Base-by-base conservation (phyloP, 1,284 basidiomycete genomes). In the Volvariella volvacea region DNA sequence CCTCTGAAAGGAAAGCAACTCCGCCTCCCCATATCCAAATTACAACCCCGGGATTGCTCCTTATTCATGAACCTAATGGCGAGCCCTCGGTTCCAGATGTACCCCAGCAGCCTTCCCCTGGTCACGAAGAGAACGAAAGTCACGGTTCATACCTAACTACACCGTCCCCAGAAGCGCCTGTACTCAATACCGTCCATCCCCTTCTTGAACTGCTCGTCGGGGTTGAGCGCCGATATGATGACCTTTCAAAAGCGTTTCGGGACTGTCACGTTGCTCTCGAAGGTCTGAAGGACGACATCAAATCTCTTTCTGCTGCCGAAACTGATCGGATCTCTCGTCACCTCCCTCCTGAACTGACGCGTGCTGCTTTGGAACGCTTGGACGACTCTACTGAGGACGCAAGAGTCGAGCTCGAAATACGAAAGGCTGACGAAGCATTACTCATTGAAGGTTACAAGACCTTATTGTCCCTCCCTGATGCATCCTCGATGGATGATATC, bases 321-420 rank as follows among this genome's bases (percentile, higher is more conserved):
- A n/a, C 10, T 34, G 7, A 19, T 21, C 2, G n/a, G 4, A 15
- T 30, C 9, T 3, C 30, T 43, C 9, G 16, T 37, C 47, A 47
- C 31, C 45, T 63, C 15, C 55, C 58, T 22, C 42, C 50, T 0
- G 56, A 71, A 2, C 58, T 76, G 6, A 57, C 92, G 2, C 63
- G 64, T 15, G 69, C 68, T 0, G 78, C 81, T 1, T 66, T 89
- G 3, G 73, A 82, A 39, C 73, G 86, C 1, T 67, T 93, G 32
- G 73, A 83, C 51, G 88, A 93, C 58, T 88, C 80, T 51, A 80
- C 81, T 16, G 90, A 92, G 60, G 90, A 93, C 53, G 83, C 81
- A 0, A 76, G 88, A 1, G 90, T 93, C 2, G 90, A 92, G 57
- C 67, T 92, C 15, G 90, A 93, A 64, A 92, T 93, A 41, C 80